Conservation (phyloP, 805 yeast genomes). For the Lachancea sp. region DNA sequence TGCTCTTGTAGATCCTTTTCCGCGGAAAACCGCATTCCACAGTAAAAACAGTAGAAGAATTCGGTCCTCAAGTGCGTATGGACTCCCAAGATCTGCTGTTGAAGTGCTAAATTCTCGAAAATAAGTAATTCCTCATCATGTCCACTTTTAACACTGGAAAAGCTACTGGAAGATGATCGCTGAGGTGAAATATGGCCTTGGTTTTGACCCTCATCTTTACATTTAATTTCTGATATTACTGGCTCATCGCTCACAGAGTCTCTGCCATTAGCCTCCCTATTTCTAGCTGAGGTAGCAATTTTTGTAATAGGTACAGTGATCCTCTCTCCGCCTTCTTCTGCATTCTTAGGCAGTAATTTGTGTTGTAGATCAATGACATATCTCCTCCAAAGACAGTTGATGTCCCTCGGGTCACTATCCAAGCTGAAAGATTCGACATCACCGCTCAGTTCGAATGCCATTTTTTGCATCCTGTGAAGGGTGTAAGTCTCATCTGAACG, state of each 20-base stretch:
- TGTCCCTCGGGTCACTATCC: conserved; percentile 26
- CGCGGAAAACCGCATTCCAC: conserved; percentile 39
- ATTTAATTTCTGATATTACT: too few relatives aligned
- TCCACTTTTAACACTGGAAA: conserved; percentile 1
- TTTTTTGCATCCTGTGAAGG: conserved; percentile 34
- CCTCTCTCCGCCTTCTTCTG: background rate
- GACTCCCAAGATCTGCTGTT: conserved; percentile 32
- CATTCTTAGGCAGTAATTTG: background rate
- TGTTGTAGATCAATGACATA: conserved; percentile 22
- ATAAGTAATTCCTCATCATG: conserved; percentile 31
- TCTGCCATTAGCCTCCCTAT: too few relatives aligned
- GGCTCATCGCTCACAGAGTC: too few relatives aligned
- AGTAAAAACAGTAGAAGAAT: conserved; percentile 44
- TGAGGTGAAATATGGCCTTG: background rate
- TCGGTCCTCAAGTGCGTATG: conserved; percentile 36
- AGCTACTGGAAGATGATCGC: background rate
- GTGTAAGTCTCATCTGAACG: conserved; percentile 11
- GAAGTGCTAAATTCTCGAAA: conserved; percentile 23
- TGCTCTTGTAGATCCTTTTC: conserved; percentile 35
- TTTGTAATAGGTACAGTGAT: too few relatives aligned
- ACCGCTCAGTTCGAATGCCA: conserved; percentile 39
- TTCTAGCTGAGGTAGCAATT: too few relatives aligned
- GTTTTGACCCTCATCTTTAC: too few relatives aligned
- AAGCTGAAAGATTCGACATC: conserved; percentile 28
- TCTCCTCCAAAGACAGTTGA: conserved; percentile 41